Evolutionary conservation across 768 basidiomycete genomes (phyloP).

Genomic region (Crucibulum laeve): DNA sequence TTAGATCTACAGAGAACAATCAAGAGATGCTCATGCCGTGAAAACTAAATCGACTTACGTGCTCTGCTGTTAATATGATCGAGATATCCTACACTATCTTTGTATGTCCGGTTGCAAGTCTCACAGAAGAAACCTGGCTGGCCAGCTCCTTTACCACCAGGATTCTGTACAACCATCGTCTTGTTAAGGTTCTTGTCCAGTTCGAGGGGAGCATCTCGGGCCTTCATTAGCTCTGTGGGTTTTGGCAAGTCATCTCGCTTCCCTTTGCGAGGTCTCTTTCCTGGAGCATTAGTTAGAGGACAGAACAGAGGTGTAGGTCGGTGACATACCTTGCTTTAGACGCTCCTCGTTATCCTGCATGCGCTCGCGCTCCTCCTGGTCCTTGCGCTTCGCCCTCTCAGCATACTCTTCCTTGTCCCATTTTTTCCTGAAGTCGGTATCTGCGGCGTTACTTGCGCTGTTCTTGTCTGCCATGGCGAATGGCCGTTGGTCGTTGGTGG

Average conservation of each 20-base stretch:
- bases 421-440: conserved; percentile 81
- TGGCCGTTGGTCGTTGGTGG: not conserved
- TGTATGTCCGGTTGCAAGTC: conserved; percentile 85
- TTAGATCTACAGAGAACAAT: conserved; percentile 59
- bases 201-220: conserved; percentile 77
- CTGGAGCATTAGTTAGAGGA: conserved; percentile 31
- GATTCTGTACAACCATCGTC: conserved; percentile 90
- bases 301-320: conserved; percentile 1
- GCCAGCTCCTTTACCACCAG: conserved; percentile 78
- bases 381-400: conserved; percentile 78
- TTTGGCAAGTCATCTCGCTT: conserved; percentile 80
- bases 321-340: conserved; percentile 67
- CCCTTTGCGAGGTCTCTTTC: conserved; percentile 75
- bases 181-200: conserved; percentile 95
- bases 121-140: conserved; percentile 96
- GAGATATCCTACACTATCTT: conserved; percentile 90
- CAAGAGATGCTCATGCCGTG: not conserved
- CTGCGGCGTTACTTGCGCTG: conserved; percentile 43
- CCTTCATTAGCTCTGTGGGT: conserved; percentile 90
- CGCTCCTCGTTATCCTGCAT: conserved; percentile 86
- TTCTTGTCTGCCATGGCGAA: conserved; percentile 31
- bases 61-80: conserved; percentile 94
- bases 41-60: conserved; percentile 52
- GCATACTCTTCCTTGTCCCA: conserved; percentile 95
- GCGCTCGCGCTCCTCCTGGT: conserved; percentile 72